Evolutionary conservation across 2,329 filamentous ascomycete species (phyloP).

Genomic region (Chaetomiaceae sp.): DNA sequence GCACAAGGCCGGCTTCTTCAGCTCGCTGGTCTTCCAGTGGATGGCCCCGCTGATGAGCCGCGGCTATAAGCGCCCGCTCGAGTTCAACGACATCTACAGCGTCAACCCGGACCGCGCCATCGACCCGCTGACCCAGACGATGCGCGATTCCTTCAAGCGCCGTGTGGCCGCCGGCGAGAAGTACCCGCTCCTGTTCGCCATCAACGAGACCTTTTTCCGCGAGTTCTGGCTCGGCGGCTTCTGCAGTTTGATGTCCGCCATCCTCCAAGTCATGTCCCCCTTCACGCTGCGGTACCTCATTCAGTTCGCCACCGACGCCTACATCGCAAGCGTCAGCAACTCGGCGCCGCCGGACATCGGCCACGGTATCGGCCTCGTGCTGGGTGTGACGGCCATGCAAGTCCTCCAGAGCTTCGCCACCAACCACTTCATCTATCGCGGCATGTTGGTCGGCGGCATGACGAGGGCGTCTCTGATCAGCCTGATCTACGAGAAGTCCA

Average conservation of each 20-base stretch:
- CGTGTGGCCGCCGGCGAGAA: conserved; percentile 63
- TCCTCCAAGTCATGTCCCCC: conserved; percentile 76
- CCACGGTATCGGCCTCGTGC: conserved; percentile 70
- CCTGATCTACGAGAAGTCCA: conserved; percentile 85
- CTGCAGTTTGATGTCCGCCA: conserved; percentile 65
- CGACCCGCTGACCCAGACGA: conserved; percentile 58
- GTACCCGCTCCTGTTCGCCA: conserved; percentile 68
- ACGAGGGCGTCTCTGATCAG: conserved; percentile 74
- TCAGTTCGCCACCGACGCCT: conserved; percentile 74
- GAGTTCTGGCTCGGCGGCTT: conserved; percentile 83
- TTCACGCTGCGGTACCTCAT: conserved; percentile 85
- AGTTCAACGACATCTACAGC: conserved; percentile 78
- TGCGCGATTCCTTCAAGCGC: conserved; percentile 63
- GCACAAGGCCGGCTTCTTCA: conserved; percentile 67
- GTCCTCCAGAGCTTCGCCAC: conserved; percentile 71
- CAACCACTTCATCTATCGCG: conserved; percentile 88
- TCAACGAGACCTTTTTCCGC: conserved; percentile 78
- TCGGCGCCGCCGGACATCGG: conserved; percentile 60
- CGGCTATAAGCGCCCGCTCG: conserved; percentile 78
- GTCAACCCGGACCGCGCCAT: conserved; percentile 78
- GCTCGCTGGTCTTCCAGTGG: conserved; percentile 78
- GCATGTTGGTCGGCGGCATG: conserved; percentile 88
- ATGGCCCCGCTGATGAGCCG: conserved; percentile 81
- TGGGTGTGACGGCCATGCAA: conserved; percentile 84
- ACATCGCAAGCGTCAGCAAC: conserved; percentile 50